phyloP scores from a whole-genome alignment of 306 rosid genomes.

The Cucumis sativus region Cucumber_9930_V3 NC_026659.2:24110501-24111000 shows the following conservation, averaged over 20 bases:
- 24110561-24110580: slow-evolving; percentile 23
- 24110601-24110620: slow-evolving; percentile 27
- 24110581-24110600: slow-evolving; percentile 28
- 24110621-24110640: slow-evolving; percentile 26
- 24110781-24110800: slow-evolving; percentile 26
- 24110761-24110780: slow-evolving; percentile 27
- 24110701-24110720: slow-evolving; percentile 28
- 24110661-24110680: slow-evolving; percentile 32
- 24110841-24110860: slow-evolving; percentile 26
- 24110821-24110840: slow-evolving; percentile 32
- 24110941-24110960: slow-evolving; percentile 24
- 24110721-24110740: slow-evolving; percentile 30
- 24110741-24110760: slow-evolving; percentile 27
- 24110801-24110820: slow-evolving; percentile 34
- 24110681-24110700: slow-evolving; percentile 31
- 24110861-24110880: slow-evolving; percentile 19
- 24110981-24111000: slow-evolving; percentile 38
- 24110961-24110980: slow-evolving; percentile 24
- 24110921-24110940: slow-evolving; percentile 32
- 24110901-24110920: slow-evolving; percentile 40
- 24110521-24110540: slow-evolving; percentile 20
- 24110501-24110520: slow-evolving; percentile 43
- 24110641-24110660: slow-evolving; percentile 18
- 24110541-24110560: slow-evolving; percentile 19
- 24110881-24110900: slow-evolving; percentile 31